These are phyloP conservation scores for Evernia prunastri DNA, from an alignment of 495 filamentous ascomycete species.

Conservation along the genomic window DNA sequence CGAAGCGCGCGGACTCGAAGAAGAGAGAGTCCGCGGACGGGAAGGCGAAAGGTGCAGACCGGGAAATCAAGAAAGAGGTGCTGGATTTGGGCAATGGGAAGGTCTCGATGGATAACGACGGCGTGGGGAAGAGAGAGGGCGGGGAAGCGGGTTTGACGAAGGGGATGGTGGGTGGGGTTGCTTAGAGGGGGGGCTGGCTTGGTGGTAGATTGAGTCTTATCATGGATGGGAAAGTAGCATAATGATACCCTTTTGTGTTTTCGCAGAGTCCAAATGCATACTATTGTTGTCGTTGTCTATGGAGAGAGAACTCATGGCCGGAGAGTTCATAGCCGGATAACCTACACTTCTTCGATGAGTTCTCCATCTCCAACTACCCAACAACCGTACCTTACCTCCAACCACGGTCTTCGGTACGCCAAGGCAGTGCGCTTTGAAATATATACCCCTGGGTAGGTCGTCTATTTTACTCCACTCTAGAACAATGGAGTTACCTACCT, in stretches of 20 bases:
- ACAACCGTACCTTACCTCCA: too few species aligned
- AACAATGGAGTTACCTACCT: too few species aligned
- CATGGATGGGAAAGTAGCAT: background rate
- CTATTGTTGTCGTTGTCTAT: background rate
- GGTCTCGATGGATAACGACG: background rate
- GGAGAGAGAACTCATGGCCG: background rate
- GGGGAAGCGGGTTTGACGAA: background rate
- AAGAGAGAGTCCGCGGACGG: background rate
- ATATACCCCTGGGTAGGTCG: too few species aligned
- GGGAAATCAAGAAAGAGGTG: constrained; percentile 5
- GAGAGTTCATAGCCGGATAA: too few species aligned
- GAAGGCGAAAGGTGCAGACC: constrained; percentile 10
- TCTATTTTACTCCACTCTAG: too few species aligned
- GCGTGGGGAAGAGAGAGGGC: background rate
- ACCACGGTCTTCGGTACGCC: too few species aligned
- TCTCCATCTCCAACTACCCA: too few species aligned
- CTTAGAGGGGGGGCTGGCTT: constrained; percentile 3
- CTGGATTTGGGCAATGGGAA: constrained; percentile 10
- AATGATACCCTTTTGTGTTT: constrained; percentile 3
- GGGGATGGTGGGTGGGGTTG: constrained; percentile 1
- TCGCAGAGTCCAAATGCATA: background rate
- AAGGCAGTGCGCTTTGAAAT: too few species aligned
- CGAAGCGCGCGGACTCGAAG: background rate
- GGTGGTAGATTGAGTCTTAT: too few species aligned
- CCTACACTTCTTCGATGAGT: background rate